Evolutionary conservation across 2,329 filamentous ascomycete species (phyloP).

Genomic region (Cladophialophora yegresii): DNA sequence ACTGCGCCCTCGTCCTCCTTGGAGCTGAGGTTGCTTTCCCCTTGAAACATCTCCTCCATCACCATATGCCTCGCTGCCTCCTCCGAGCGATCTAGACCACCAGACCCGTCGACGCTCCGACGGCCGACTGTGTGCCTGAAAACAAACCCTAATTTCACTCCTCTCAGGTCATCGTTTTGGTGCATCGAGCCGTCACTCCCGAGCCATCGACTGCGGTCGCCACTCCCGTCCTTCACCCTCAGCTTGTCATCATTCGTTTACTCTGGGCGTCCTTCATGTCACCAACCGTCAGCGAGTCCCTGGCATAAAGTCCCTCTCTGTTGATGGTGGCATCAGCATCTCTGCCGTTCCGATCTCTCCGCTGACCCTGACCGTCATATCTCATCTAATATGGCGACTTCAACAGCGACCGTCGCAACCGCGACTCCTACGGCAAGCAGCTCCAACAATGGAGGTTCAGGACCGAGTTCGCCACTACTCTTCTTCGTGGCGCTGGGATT

Average conservation of each 20-base stretch:
- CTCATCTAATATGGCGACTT: conserved; percentile 28
- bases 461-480: conserved; percentile 70
- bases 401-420: conserved; percentile 22
- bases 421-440: conserved; percentile 35
- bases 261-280: conserved; percentile 13
- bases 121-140: neutral
- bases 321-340: conserved; percentile 21
- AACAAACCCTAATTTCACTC: conserved; percentile 19
- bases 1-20: neutral
- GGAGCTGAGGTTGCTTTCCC: conserved; percentile 8
- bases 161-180: neutral
- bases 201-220: conserved; percentile 1
- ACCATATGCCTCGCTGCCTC: conserved; percentile 6
- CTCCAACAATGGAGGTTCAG: conserved; percentile 44
- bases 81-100: conserved; percentile 4
- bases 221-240: neutral
- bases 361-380: conserved; percentile 11
- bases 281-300: neutral
- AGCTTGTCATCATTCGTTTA: neutral
- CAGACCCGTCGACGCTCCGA: neutral
- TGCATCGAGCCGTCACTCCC: conserved; percentile 3
- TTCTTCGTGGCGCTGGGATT: conserved; percentile 97
- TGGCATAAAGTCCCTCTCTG: neutral
- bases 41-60: conserved; percentile 23
- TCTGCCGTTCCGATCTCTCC: conserved; percentile 4